phyloP scores from a whole-genome alignment of 257 asterid species.

The Fraxinus excelsior region DNA sequence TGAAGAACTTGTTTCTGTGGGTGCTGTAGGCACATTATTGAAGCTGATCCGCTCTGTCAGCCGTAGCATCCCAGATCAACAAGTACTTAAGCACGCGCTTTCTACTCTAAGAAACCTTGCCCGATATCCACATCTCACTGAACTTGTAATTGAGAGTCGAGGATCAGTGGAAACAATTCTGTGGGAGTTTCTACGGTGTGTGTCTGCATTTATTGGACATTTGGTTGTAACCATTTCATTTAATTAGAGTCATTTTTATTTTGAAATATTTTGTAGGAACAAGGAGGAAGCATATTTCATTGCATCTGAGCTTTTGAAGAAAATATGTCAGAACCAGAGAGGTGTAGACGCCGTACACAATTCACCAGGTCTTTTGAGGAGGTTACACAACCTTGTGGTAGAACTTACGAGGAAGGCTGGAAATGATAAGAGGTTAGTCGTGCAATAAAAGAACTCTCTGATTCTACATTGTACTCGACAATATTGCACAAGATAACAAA shows the following conservation, averaged over 20 bases:
- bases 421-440: conserved; percentile 62
- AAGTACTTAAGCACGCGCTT: conserved; percentile 80
- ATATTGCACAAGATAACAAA: not conserved
- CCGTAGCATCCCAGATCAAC: conserved; percentile 94
- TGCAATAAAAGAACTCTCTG: not conserved
- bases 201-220: conserved; percentile 3
- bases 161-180: conserved; percentile 66
- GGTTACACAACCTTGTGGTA: conserved; percentile 69
- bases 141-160: conserved; percentile 42
- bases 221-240: not conserved
- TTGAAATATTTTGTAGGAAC: conserved; percentile 51
- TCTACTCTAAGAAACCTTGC: conserved; percentile 91
- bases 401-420: conserved; percentile 71
- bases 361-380: conserved; percentile 64
- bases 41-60: conserved; percentile 78
- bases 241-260: not conserved
- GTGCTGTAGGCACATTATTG: conserved; percentile 72
- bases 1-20: conserved; percentile 88
- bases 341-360: conserved; percentile 59
- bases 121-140: conserved; percentile 63
- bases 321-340: conserved; percentile 40
- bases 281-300: conserved; percentile 90
- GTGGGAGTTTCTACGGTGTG: conserved; percentile 69
- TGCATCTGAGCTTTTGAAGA: conserved; percentile 82
- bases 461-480: not conserved